phyloP scores from a whole-genome alignment of 345 rosid genomes.

The Eucalyptus pauciflora region DNA sequence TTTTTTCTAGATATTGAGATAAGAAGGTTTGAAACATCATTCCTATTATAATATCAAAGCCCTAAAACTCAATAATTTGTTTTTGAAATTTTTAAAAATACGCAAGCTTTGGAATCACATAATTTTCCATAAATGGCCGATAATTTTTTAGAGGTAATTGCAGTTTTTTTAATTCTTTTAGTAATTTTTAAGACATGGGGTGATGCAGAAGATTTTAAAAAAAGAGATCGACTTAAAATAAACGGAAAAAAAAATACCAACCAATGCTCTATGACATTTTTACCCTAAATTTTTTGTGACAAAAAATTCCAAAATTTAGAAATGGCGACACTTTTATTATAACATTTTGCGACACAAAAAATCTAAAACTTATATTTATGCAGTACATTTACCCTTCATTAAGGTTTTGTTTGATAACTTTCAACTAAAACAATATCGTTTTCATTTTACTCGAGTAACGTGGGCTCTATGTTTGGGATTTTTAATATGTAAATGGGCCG shows the following conservation, averaged over 20 bases:
- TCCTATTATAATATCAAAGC: neutral
- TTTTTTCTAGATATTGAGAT: accelerated
- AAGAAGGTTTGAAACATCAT: neutral
- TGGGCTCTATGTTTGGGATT: too few relatives aligned
- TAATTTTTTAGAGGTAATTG: neutral
- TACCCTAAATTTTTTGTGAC: accelerated
- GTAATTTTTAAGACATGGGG: neutral
- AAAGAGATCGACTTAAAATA: too few relatives aligned
- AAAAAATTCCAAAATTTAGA: accelerated
- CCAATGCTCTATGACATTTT: too few relatives aligned
- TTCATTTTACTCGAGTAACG: too few relatives aligned
- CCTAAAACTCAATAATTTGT: neutral
- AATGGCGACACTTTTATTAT: accelerated
- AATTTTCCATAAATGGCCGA: neutral
- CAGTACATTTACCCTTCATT: accelerated
- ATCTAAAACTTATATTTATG: too few relatives aligned
- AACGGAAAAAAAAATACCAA: neutral
- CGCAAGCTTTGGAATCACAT: neutral
- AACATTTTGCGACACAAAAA: accelerated
- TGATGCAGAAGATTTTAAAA: neutral
- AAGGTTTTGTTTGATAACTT: too few relatives aligned
- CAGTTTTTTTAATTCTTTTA: neutral
- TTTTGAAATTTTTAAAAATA: too few relatives aligned
- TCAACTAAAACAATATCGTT: accelerated
- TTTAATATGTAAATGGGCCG: too few relatives aligned